phyloP scores from a whole-genome alignment of 1,139 yeast genomes.

The Debaryomyces psychrophilus region DNA sequence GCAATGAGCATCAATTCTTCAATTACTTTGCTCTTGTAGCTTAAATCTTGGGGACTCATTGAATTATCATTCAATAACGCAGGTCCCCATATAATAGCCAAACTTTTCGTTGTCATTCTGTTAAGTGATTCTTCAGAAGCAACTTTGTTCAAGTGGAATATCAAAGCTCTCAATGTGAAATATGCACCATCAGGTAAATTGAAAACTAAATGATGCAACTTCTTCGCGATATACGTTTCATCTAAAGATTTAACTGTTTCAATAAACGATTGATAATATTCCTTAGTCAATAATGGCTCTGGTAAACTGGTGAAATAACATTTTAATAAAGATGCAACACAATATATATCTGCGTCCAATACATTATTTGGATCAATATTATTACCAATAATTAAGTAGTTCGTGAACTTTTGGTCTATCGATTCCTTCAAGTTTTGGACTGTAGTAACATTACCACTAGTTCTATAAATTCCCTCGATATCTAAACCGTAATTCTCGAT shows the following conservation, averaged over 20 bases:
- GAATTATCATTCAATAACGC: conserved; percentile 70
- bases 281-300: conserved; percentile 66
- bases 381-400: conserved; percentile 50
- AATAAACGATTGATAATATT: conserved; percentile 59
- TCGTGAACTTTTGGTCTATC: conserved; percentile 78
- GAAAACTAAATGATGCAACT: conserved; percentile 83
- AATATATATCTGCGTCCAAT: conserved; percentile 70
- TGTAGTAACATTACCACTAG: conserved; percentile 76
- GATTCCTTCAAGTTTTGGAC: conserved; percentile 72
- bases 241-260: conserved; percentile 69
- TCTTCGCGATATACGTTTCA: conserved; percentile 62
- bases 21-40: conserved; percentile 77
- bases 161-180: conserved; percentile 81
- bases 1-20: conserved; percentile 85
- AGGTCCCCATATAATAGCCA: conserved; percentile 95
- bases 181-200: conserved; percentile 93
- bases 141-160: conserved; percentile 82
- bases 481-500: conserved; percentile 83
- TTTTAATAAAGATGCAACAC: conserved; percentile 72
- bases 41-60: conserved; percentile 73
- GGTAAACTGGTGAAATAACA: conserved; percentile 70
- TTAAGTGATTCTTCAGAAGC: conserved; percentile 64
- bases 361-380: conserved; percentile 49
- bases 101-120: conserved; percentile 77
- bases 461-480: conserved; percentile 86